Conservation (phyloP, 805 yeast genomes). For the Yamadazyma sp. region DNA sequence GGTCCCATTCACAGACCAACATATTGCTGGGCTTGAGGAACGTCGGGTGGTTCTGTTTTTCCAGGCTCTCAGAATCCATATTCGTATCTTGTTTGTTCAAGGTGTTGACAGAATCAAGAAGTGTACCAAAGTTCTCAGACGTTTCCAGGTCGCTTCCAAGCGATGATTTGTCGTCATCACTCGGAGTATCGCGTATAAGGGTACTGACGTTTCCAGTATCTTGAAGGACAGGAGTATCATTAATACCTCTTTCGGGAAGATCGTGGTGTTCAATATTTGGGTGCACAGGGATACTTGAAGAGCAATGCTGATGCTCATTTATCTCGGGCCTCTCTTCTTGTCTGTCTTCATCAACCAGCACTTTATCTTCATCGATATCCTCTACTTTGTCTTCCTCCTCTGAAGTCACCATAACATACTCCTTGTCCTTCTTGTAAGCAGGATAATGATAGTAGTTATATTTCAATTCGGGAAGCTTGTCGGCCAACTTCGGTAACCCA, state of each 20-base stretch:
- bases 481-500: slow-evolving; percentile 36
- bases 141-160: slow-evolving; percentile 5
- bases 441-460: slow-evolving; percentile 34
- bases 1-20: slow-evolving; percentile 67
- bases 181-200: too few relatives aligned
- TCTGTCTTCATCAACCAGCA: background rate
- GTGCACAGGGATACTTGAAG: too few relatives aligned
- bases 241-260: background rate
- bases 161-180: slow-evolving; percentile 2
- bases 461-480: slow-evolving; percentile 28
- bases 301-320: too few relatives aligned
- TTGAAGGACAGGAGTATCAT: too few relatives aligned
- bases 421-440: slow-evolving; percentile 14
- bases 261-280: background rate
- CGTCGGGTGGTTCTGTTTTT: slow-evolving; percentile 18
- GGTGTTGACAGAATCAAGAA: slow-evolving; percentile 20
- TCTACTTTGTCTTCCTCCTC: background rate
- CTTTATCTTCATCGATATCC: background rate
- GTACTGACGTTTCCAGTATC: too few relatives aligned
- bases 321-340: background rate
- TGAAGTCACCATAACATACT: slow-evolving; percentile 8
- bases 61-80: background rate
- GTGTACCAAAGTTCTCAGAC: slow-evolving; percentile 16
- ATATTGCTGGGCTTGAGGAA: slow-evolving; percentile 25
- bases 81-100: slow-evolving; percentile 13